Percentiles rank a stretch among this genome's conserved stretches.
Evolutionary conservation across 2,329 filamentous ascomycete species (phyloP).

Genomic region (Colletotrichum abscissum): DNA sequence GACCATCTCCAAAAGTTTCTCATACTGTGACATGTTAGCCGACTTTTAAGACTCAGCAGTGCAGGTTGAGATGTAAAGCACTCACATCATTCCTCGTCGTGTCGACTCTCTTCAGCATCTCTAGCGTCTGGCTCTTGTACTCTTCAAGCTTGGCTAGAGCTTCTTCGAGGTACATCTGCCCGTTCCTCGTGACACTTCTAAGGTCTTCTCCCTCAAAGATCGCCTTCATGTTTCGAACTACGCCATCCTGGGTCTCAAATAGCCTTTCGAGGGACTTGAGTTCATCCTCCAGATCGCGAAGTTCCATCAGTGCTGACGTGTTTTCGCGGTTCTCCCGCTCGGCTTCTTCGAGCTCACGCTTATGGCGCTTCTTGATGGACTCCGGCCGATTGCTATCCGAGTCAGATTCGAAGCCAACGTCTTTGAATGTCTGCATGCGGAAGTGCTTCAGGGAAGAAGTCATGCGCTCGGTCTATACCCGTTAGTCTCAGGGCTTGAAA

Average conservation of each 20-base stretch:
- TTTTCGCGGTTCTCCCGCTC: constrained; percentile 71
- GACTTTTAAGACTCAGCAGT: accelerated
- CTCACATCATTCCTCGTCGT: constrained; percentile 65
- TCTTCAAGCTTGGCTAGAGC: constrained; percentile 64
- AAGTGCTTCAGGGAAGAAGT: constrained; percentile 72
- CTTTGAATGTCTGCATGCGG: constrained; percentile 64
- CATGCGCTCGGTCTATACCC: constrained; percentile 67
- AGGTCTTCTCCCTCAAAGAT: constrained; percentile 8
- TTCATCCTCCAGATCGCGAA: constrained; percentile 74
- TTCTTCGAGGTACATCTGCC: constrained; percentile 58
- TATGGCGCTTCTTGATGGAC: constrained; percentile 56
- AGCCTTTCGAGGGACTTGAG: constrained; percentile 66
- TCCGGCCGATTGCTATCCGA: constrained; percentile 53
- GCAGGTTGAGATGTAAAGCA: background rate
- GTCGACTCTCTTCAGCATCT: constrained; percentile 70
- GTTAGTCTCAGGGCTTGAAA: background rate
- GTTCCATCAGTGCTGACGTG: constrained; percentile 70
- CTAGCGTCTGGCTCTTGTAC: constrained; percentile 63
- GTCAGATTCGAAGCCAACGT: constrained; percentile 47
- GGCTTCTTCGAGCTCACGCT: constrained; percentile 48
- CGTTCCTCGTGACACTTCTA: background rate
- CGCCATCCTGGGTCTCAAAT: constrained; percentile 66
- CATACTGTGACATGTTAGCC: constrained; percentile 51
- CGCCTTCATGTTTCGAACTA: constrained; percentile 49
- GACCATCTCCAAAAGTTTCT: constrained; percentile 74